These are phyloP conservation scores for Piper betle DNA, from an alignment of 164 flowering plant genomes.

Conservation along the genomic window DNA sequence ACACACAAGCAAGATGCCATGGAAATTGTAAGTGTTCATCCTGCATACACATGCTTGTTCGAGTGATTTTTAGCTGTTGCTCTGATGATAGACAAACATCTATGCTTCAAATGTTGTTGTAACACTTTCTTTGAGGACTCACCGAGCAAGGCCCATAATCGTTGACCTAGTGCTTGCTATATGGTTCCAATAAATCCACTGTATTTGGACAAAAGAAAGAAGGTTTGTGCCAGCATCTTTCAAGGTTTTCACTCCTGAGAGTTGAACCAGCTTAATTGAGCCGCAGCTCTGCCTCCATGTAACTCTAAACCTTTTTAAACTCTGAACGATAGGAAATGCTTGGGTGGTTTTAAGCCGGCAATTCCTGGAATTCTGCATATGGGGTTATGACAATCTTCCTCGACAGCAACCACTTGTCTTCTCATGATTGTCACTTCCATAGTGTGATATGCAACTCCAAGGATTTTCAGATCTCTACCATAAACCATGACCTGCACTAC, in stretches of 20 bases:
- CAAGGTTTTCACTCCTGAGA: constrained; percentile 64
- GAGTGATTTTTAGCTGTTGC: background rate
- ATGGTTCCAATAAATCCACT: constrained; percentile 54
- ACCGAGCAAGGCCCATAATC: constrained; percentile 70
- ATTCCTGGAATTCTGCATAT: constrained; percentile 60
- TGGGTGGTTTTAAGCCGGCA: constrained; percentile 56
- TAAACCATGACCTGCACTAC: constrained; percentile 69
- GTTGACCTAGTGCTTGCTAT: constrained; percentile 83
- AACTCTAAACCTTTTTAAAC: too few relatives aligned
- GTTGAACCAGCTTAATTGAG: background rate
- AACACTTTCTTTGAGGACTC: constrained; percentile 27
- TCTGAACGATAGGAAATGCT: constrained; percentile 35
- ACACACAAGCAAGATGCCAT: constrained; percentile 70
- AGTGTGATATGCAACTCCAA: constrained; percentile 68
- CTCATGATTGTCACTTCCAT: constrained; percentile 81
- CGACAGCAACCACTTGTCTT: constrained; percentile 68
- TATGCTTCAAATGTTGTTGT: background rate
- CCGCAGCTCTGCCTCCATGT: too few relatives aligned
- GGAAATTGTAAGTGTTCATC: constrained; percentile 72
- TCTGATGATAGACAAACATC: background rate
- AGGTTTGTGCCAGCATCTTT: constrained; percentile 70
- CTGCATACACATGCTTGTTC: background rate
- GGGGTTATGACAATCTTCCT: constrained; percentile 91
- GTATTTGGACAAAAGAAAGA: constrained; percentile 78
- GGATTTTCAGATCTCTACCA: constrained; percentile 63